Base-by-base conservation (phyloP, 306 rosid species). In the Begonia loranthoides region DNA sequence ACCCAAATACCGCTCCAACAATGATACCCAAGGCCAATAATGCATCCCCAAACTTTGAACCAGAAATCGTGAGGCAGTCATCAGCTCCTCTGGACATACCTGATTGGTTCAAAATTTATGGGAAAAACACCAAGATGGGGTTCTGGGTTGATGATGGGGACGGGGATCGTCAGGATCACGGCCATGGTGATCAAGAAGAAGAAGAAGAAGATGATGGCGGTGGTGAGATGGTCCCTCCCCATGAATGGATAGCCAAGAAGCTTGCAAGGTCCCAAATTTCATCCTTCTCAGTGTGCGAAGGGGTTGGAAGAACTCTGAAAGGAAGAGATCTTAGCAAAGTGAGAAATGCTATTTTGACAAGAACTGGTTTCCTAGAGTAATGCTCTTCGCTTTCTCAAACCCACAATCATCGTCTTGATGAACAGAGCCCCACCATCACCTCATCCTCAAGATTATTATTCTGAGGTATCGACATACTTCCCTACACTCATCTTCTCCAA, bases 311-410 rank as follows among this genome's bases (percentile, higher is more conserved):
- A 64, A 89, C 84, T 11, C 82, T 89, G 55, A 89, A 89, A 72
- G 97, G 97, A 13, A 82, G 97, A 72, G 97, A 89, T 75, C 87
- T 89, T 47, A 89, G 94, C 80, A 89, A 80, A 73, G 87, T 89
- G 41, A 85, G 97, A 54, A 72, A 89, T 70, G 75, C 81, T 50
- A 58, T 89, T 71, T 66, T 82, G 71, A 70, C 83, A 39, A 82
- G 85, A 78, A 89, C 97, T 59, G 97, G 97, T 45, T 89, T 89
- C 74, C 63, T 89, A 10, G 97, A 82, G 84, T 84, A 70, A 64
- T 43, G 44, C 13, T 54, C n/a, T 11, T n/a, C 14, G 13, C 13
- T 9, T 43, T n/a, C n/a, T 43, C 36, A 1, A 28, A 28, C 46
- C 46, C n/a, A 6, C n/a, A 3, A 43, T 43, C 15, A 4, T 3